Percentiles rank a stretch among this genome's conserved stretches.
These are phyloP conservation scores for Rhizopogon hawkerae DNA, from an alignment of 1,284 basidiomycete genomes.

Conservation along the genomic window DNA sequence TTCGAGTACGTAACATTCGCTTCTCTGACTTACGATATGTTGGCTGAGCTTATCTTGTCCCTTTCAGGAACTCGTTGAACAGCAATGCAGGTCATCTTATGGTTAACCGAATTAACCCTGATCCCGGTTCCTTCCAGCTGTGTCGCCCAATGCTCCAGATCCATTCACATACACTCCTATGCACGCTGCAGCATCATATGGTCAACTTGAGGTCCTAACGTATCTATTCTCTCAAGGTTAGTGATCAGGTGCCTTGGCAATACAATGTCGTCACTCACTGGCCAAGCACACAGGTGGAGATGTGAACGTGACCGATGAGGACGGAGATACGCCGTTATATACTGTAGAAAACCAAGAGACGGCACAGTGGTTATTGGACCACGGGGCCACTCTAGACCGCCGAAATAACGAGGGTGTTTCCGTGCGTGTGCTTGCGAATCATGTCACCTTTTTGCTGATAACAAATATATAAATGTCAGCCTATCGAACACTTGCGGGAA, in stretches of 20 bases:
- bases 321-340: slow-evolving; percentile 88
- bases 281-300: slow-evolving; percentile 56
- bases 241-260: slow-evolving; percentile 9
- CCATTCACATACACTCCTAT: slow-evolving; percentile 82
- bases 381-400: slow-evolving; percentile 63
- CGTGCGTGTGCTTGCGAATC: slow-evolving; percentile 38
- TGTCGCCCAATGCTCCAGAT: slow-evolving; percentile 73
- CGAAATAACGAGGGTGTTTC: slow-evolving; percentile 68
- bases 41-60: background rate
- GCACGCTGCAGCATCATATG: slow-evolving; percentile 94
- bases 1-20: slow-evolving; percentile 31
- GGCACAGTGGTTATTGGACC: slow-evolving; percentile 70
- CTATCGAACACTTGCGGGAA: slow-evolving; percentile 65
- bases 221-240: slow-evolving; percentile 71
- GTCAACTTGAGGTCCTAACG: slow-evolving; percentile 65
- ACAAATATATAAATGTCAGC: slow-evolving; percentile 33
- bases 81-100: slow-evolving; percentile 32
- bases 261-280: slow-evolving; percentile 7
- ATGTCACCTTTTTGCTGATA: slow-evolving; percentile 4
- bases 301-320: slow-evolving; percentile 78
- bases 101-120: slow-evolving; percentile 13
- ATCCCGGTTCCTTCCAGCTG: slow-evolving; percentile 37
- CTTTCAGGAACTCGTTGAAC: slow-evolving; percentile 49
- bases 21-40: slow-evolving; percentile 8
- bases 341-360: slow-evolving; percentile 79